Evolutionary conservation across 2,329 filamentous ascomycete genomes (phyloP), one percentile per base, ranked within the genome.

Genomic region (Aspergillus brunneoviolaceus): DNA sequence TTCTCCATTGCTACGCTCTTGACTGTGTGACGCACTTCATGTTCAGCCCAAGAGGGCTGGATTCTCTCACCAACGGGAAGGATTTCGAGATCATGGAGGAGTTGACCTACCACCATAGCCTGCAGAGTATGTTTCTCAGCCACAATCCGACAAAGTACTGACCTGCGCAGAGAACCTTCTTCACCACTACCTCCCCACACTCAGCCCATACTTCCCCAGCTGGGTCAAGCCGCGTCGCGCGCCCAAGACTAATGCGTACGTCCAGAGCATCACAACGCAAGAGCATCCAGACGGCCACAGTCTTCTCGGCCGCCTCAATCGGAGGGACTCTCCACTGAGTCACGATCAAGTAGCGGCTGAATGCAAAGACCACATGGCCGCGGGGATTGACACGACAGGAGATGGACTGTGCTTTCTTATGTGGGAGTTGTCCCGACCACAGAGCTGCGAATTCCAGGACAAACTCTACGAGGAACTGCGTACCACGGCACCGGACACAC

Each of bases 361-460:
- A 72, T 89, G 86, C 66, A 82, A 89, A 59, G 88, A 90, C 66
- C 88, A 90, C 71, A 86, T 90, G 84, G 86, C 84, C 0, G 88
- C 88, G 0, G 88, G 88, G 0, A 89, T 90, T 61, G 88, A 90
- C 66, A 90, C 88, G 0, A 90, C 88, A 0, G 87, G 87, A 16
- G 88, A 90, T 65, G 86, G 81, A 0, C 77, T 90, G 0, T 89
- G 87, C 68, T 90, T 90, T 68, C 77, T 90, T 12, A 87, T 91
- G 84, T 88, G 87, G 82, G 84, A 89, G 69, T 78, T 91, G 2
- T 90, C 88, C 1, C 84, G 85, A 63, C 84, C 86, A 2, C 27
- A 29, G 1, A 29, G 9, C 27, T 7, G 27, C 7, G 9, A 9
- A 9, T 29, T 29, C 7, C 27, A 29, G 2, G 70, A 75, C 11